Evolutionary conservation across 257 asterid species (phyloP), one percentile per base, ranked within the genome.

Genomic region (Gynochthodes officinalis): DNA sequence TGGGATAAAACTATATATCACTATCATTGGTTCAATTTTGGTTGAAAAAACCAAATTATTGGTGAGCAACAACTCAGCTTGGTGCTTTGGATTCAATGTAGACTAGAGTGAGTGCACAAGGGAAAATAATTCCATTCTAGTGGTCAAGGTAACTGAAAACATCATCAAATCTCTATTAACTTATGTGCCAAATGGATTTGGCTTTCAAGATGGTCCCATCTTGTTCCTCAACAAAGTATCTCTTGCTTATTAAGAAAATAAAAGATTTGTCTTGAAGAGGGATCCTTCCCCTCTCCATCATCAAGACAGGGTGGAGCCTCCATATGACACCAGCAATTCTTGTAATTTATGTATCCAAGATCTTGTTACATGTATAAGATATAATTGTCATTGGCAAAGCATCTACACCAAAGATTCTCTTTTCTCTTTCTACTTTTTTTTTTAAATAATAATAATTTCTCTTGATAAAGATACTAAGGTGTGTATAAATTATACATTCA

Each of bases 131-230:
- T n/a, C n/a, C n/a, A n/a, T n/a, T n/a, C n/a, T n/a, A n/a, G n/a
- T n/a, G n/a, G n/a, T n/a, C n/a, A n/a, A n/a, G 59, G 48, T 67
- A 28, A 30, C 15, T 39, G 44, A 72, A 67, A 64, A 63, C 61
- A 78, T 71, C 82, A 79, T 73, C 75, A 80, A 84, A 90, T 83
- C 88, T 85, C 78, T 65, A 76, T 78, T 76, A 78, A 84, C 81
- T 69, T 76, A 80, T 74, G 83, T 50, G 43, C 64, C 80, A 70
- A 4, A 69, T 80, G 87, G 90, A 86, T 87, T 76, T 81, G 86
- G 75, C 87, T 87, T 90, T 86, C 90, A 81, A 77, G 70, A 73
- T 62, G 75, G 85, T 86, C 78, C 94, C 93, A 83, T 82, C 59
- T 76, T 77, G 49, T 65, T 76, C 79, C 79, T 76, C 82, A 79